A percentile compares a stretch with the other conserved stretches of the same genome.
Conservation (phyloP, 345 rosid species). For the Rhizophora apiculata region DNA sequence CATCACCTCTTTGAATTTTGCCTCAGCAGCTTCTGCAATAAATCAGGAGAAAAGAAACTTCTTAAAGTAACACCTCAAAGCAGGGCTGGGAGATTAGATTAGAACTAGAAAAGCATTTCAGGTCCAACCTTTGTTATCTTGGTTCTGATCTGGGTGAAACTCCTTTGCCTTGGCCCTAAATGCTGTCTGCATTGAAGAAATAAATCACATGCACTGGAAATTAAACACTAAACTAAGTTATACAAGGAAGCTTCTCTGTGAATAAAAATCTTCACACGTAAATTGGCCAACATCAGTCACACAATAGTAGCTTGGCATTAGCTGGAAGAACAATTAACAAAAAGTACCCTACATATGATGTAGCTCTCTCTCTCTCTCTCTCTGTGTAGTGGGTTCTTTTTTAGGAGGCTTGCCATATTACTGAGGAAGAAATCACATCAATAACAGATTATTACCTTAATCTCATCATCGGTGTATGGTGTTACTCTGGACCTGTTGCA, state of each 20-base stretch:
- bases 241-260: neutral
- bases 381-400: too few relatives aligned
- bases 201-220: neutral
- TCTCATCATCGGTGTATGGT: conserved; percentile 86
- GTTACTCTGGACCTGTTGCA: conserved; percentile 51
- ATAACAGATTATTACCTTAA: conserved; percentile 54
- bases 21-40: conserved; percentile 77
- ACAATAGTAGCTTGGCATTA: too few relatives aligned
- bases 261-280: neutral
- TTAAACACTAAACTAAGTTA: conserved; percentile 1
- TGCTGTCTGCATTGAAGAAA: conserved; percentile 52
- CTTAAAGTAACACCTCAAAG: neutral
- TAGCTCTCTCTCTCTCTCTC: too few relatives aligned
- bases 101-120: neutral
- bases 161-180: conserved; percentile 83
- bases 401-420: neutral
- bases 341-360: too few relatives aligned
- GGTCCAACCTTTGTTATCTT: conserved; percentile 65
- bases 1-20: conserved; percentile 88
- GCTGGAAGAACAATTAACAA: too few relatives aligned
- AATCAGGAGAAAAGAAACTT: neutral
- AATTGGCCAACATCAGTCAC: too few relatives aligned
- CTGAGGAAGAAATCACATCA: neutral
- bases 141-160: conserved; percentile 97
- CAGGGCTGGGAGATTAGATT: neutral